Base-by-base conservation (phyloP, 495 filamentous ascomycete genomes). In the Clavariopsis aquatica region DNA sequence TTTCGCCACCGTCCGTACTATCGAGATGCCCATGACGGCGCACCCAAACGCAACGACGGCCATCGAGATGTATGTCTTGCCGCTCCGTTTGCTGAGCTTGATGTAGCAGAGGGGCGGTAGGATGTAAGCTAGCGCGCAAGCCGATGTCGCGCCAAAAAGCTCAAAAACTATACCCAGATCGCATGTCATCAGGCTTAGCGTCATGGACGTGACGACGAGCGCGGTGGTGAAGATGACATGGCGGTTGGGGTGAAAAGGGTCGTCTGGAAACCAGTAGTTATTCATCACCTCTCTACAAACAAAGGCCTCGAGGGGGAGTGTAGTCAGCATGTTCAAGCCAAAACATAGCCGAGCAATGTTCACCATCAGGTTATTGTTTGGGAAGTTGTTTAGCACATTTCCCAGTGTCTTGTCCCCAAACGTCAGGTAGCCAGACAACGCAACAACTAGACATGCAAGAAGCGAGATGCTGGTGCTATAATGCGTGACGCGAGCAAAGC, bases 311-410 rank as follows among this genome's bases (percentile, higher is more conserved):
- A 98, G 84, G 2, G 94, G 94, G 47, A 98, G 79, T 1, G 94
- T 98, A 6, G 94, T 98, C 64, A 98, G 85, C 94, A 98, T 98
- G 79, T 98, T 98, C 58, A 98, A 78, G 3, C 95, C 94, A 68
- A 98, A 96, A 69, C 78, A 88, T 84, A 98, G 80, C 69, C 94
- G 85, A 45, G 94, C 94, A 57, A 98, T 84, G 74, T 97, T 98
- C 66, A 97, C 89, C 83, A 98, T 84, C 62, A 87, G 83, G 74
- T 96, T 97, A 71, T 92, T 84, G 8, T 84, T 80, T 3, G 94
- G 91, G 73, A 98, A 97, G 77, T 98, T 98, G 78, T 98, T 98
- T 58, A 98, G 85, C 41, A 98, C 91, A 73, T 98, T 98, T 59
- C 94, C 94, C 70, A 91, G 79, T 0, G 94, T 98, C 62, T 88